Percentiles rank a stretch among this genome's conserved stretches.
These are phyloP conservation scores for Phaeotremella skinneri DNA, from an alignment of 768 basidiomycete genomes.

Conservation along the genomic window DNA sequence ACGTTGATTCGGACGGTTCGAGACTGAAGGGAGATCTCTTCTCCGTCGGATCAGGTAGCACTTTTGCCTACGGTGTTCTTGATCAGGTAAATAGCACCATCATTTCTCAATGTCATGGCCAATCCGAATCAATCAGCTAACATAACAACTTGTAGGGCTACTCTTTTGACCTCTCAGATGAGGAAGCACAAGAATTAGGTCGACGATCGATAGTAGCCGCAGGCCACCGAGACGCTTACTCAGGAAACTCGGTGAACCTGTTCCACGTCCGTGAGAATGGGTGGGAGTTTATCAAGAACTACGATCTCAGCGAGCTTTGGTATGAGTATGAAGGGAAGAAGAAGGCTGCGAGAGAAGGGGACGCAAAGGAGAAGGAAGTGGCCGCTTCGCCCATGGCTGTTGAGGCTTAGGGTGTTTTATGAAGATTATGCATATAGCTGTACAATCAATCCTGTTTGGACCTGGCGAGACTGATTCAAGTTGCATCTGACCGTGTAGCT, in stretches of 20 bases:
- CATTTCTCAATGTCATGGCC: background rate
- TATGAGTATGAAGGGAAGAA: conserved; percentile 62
- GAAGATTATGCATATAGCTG: background rate
- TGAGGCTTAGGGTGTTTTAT: conserved; percentile 14
- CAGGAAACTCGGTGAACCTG: conserved; percentile 80
- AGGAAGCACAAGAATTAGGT: conserved; percentile 91
- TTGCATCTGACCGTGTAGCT: background rate
- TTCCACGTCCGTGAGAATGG: conserved; percentile 93
- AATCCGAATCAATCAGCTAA: conserved; percentile 6
- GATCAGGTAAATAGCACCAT: conserved; percentile 77
- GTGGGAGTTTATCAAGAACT: conserved; percentile 96
- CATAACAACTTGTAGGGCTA: conserved; percentile 38
- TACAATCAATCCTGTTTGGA: background rate
- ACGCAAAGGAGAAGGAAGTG: background rate
- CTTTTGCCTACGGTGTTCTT: conserved; percentile 97
- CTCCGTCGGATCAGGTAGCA: conserved; percentile 96
- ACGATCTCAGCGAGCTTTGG: conserved; percentile 84
- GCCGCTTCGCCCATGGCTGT: conserved; percentile 22
- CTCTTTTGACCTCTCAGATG: conserved; percentile 84
- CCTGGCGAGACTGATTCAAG: background rate
- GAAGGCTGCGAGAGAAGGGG: conserved; percentile 35
- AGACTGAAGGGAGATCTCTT: conserved; percentile 96
- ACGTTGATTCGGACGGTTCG: conserved; percentile 95
- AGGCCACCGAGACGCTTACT: conserved; percentile 66
- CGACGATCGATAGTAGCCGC: conserved; percentile 93